phyloP scores from a whole-genome alignment of 768 basidiomycete genomes.

The Tylopilus sp. region DNA sequence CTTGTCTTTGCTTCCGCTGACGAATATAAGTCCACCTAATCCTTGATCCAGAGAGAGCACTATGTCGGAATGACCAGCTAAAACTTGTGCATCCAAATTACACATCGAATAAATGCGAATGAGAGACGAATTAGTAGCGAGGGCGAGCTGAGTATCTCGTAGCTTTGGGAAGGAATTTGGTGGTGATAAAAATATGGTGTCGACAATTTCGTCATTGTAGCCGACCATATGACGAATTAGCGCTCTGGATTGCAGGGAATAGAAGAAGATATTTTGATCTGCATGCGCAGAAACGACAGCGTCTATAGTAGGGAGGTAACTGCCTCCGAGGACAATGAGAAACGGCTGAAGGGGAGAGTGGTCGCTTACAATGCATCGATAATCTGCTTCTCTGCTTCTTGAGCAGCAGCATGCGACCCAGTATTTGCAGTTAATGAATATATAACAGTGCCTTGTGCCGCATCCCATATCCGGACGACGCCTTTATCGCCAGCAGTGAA shows the following conservation, averaged over 20 bases:
- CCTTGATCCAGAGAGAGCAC: constrained; percentile 81
- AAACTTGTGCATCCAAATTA: constrained; percentile 76
- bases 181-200: constrained; percentile 71
- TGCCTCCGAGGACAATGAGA: constrained; percentile 32
- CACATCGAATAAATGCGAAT: constrained; percentile 83
- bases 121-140: constrained; percentile 97
- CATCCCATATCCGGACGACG: constrained; percentile 82
- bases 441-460: constrained; percentile 56
- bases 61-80: constrained; percentile 88
- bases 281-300: constrained; percentile 83
- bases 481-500: constrained; percentile 95
- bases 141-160: constrained; percentile 73
- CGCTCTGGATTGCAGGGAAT: constrained; percentile 66
- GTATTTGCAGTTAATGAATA: constrained; percentile 51
- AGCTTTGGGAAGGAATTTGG: constrained; percentile 26
- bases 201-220: constrained; percentile 98
- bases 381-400: constrained; percentile 85
- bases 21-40: constrained; percentile 66
- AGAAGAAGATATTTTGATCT: constrained; percentile 95
- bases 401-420: constrained; percentile 37
- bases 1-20: constrained; percentile 89
- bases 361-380: constrained; percentile 71
- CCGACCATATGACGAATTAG: constrained; percentile 84
- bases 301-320: constrained; percentile 64
- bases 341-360: constrained; percentile 1